Percentiles rank a stretch among this genome's conserved stretches.
phyloP scores from a whole-genome alignment of 768 basidiomycete genomes.

The Collybiopsis confluens region DNA sequence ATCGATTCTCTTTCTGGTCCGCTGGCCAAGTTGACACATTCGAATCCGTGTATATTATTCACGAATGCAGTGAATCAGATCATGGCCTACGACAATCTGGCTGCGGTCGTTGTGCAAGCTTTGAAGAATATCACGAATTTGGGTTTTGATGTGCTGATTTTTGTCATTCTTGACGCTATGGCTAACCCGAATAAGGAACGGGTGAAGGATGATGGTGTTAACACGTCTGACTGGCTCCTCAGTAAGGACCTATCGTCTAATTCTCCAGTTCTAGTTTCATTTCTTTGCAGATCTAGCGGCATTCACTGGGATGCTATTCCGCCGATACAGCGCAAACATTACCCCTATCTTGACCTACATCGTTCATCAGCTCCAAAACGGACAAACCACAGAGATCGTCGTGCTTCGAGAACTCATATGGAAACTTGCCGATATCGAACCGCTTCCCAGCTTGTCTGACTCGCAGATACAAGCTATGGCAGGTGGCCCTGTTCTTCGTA shows the following conservation, averaged over 20 bases:
- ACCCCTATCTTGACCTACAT: conserved; percentile 85
- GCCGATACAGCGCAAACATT: conserved; percentile 80
- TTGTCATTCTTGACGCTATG: conserved; percentile 80
- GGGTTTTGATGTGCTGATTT: conserved; percentile 92
- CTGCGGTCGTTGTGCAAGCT: conserved; percentile 84
- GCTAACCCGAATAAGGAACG: conserved; percentile 78
- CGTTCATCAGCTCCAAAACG: conserved; percentile 82
- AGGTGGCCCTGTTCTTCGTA: conserved; percentile 81
- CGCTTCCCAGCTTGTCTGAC: conserved; percentile 84
- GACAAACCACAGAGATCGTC: conserved; percentile 82
- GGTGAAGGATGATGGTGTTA: conserved; percentile 90
- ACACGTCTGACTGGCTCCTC: conserved; percentile 86
- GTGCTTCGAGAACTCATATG: conserved; percentile 90
- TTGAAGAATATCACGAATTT: conserved; percentile 86
- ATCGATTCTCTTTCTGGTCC: conserved; percentile 81
- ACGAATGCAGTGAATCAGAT: conserved; percentile 87
- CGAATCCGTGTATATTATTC: conserved; percentile 92
- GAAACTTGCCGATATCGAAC: conserved; percentile 94
- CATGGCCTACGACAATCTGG: conserved; percentile 94
- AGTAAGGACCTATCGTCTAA: conserved; percentile 50
- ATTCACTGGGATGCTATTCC: conserved; percentile 90
- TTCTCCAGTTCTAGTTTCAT: conserved; percentile 14
- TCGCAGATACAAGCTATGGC: conserved; percentile 87
- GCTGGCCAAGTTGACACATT: conserved; percentile 90
- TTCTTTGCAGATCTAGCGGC: conserved; percentile 73